Base-by-base conservation (phyloP, 2,329 filamentous ascomycete genomes). In the Parasarocladium wereldwijsianum region DNA sequence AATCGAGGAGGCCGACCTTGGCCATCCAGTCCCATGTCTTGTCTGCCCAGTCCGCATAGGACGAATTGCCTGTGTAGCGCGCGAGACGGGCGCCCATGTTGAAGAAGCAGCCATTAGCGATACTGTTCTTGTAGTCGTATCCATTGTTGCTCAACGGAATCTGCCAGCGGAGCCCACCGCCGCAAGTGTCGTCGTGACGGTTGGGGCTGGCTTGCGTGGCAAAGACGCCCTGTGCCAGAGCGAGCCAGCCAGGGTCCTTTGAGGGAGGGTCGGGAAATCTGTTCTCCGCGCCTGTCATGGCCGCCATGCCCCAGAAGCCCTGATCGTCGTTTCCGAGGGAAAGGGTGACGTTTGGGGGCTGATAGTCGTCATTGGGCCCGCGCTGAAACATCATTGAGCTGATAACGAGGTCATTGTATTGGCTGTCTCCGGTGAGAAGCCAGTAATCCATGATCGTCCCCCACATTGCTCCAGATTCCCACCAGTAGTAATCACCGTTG, bases 101-200 rank as follows among this genome's bases (percentile, higher is more conserved):
- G 55, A 76, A 75, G 48, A 74, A 71, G 42, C 64, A 66, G 25
- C 66, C 70, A 37, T 73, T 75, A 15, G 70, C 66, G 34, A 72
- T 64, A 58, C 55, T 59, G 50, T 76, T 76, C 49, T 76, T 90
- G 60, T 86, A 85, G 44, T 76, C 64, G 50, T 81, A 87, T 19
- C 81, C 82, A 26, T 62, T 65, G 47, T 86, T 84, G 41, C 76
- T 73, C 5, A 66, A 59, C 39, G 74, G 82, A 36, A 87, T 79
- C 56, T 87, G 81, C 78, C 78, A 84, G 40, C 77, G 64, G 37
- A 86, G 50, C 13, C 80, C 81, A 25, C 64, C 66, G 35, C 70
- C 71, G 12, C 60, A 62, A 0, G 51, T 51, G 1, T 56, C 50
- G 7, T 61, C 61, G 43, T 81, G 73, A 57, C 76, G 76, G 26